Evolutionary conservation across 2,329 filamentous ascomycete genomes (phyloP).

Genomic region (Gliomastix tumulicola): DNA sequence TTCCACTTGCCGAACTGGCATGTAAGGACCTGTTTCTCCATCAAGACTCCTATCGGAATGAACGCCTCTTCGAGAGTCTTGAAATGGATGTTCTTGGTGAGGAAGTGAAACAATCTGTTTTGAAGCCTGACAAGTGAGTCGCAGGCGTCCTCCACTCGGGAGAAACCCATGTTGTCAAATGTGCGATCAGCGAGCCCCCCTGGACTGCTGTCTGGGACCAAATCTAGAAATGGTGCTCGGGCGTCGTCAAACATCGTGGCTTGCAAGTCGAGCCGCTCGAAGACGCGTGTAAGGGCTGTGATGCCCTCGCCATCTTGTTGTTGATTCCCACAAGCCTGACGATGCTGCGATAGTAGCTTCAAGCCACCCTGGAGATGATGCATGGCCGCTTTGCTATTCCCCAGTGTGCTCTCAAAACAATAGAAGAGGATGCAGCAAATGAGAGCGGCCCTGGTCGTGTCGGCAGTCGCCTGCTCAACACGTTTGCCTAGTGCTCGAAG

Average conservation of each 20-base stretch:
- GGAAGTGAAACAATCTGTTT: conserved; percentile 3
- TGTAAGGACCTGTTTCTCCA: background rate
- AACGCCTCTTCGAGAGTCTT: background rate
- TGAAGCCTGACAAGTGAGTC: conserved; percentile 2
- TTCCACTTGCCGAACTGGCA: background rate
- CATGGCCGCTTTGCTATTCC: conserved; percentile 6
- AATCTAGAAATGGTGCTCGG: conserved; percentile 1
- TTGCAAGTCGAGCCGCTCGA: conserved; percentile 6
- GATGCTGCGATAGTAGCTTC: background rate
- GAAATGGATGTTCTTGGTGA: background rate
- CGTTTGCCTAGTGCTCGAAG: background rate
- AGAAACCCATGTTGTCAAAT: background rate
- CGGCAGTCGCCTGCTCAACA: background rate
- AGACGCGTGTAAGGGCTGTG: conserved; percentile 1
- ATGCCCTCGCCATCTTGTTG: background rate
- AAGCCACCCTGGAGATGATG: conserved; percentile 6
- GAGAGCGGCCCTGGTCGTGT: conserved; percentile 2
- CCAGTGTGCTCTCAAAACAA: conserved; percentile 7
- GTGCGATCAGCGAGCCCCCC: background rate
- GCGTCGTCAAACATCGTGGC: conserved; percentile 6
- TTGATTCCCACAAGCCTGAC: background rate
- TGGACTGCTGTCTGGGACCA: background rate
- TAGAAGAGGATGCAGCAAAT: conserved; percentile 8
- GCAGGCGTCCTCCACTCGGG: conserved; percentile 3
- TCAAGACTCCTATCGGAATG: background rate